Evolutionary conservation across 2,329 filamentous ascomycete genomes (phyloP), one percentile per base, ranked within the genome.

Genomic region (Phaeoacremonium minimum): DNA sequence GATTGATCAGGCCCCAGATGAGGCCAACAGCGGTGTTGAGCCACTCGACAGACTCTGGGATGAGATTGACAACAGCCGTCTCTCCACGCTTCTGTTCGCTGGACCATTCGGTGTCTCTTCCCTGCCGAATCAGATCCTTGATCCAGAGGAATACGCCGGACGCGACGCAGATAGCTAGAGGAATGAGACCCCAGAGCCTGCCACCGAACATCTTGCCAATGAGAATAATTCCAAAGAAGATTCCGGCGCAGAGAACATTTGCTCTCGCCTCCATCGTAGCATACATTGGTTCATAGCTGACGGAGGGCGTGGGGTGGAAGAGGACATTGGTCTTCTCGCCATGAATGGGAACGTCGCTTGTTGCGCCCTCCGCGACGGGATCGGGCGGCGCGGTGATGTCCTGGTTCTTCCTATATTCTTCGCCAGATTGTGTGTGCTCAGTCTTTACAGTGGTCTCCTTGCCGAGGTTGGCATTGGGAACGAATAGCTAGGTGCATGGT

Each of bases 321-420:
- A 96, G 74, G 14, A 97, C 83, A 44, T 95, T 96, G 4, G 93
- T 97, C 73, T 93, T 96, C 57, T 97, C 91, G 51, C 90, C 91
- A 54, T 90, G 86, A 40, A 97, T 95, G 4, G 93, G 93, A 2
- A 97, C 89, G 60, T 97, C 93, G 17, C 87, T 90, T 1, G 91
- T 97, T 20, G 83, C 80, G 16, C 88, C 87, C 39, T 83, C 75
- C 13, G 83, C 81, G 15, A 95, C 71, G 1, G 91, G 91, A 47
- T 94, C 90, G 2, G 91, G 91, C 3, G 91, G 91, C 1, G 91
- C 87, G 0, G 88, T 95, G 39, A 95, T 71, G 61, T 97, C 91
- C 62, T 96, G 91, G 8, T 81, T 86, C 39, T 84, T 56, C 45
- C 85, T 86, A 60, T 97, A 96, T 45, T 95, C 86, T 41, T 83